phyloP scores from a whole-genome alignment of 2,329 filamentous ascomycete genomes.

The Zymoseptoria ardabiliae region DNA sequence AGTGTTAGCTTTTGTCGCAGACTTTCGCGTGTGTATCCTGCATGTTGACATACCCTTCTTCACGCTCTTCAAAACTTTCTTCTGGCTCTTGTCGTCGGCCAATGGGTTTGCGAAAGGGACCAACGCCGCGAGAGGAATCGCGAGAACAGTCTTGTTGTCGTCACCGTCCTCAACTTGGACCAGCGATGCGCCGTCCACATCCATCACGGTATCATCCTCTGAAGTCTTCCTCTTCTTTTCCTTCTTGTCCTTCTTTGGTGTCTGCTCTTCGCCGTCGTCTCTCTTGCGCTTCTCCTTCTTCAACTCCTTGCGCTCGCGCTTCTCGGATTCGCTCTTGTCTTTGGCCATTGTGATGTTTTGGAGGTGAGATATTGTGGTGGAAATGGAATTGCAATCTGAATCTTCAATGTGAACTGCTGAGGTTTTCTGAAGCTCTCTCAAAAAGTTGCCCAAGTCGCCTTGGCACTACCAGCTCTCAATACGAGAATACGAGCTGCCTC shows the following conservation, averaged over 20 bases:
- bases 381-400: not conserved
- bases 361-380: not conserved
- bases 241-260: slow-evolving; percentile 48
- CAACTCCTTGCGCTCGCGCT: slow-evolving; percentile 32
- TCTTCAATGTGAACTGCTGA: not conserved
- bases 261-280: not conserved
- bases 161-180: slow-evolving; percentile 39
- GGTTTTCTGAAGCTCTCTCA: not conserved
- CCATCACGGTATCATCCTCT: slow-evolving; percentile 28
- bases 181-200: slow-evolving; percentile 22
- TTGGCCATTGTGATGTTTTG: slow-evolving; percentile 29
- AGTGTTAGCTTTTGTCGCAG: slow-evolving; percentile 1
- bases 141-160: slow-evolving; percentile 35
- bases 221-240: slow-evolving; percentile 52
- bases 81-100: slow-evolving; percentile 66
- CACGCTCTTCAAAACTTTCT: slow-evolving; percentile 59
- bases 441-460: not conserved
- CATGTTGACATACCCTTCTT: slow-evolving; percentile 46
- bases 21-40: not conserved
- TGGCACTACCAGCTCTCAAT: not conserved
- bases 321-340: slow-evolving; percentile 28
- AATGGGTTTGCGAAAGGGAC: slow-evolving; percentile 80
- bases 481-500: not conserved
- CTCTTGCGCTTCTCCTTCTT: slow-evolving; percentile 47
- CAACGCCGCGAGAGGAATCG: slow-evolving; percentile 46